phyloP scores from a whole-genome alignment of 2,329 filamentous ascomycete species.

The Didymella lethalis region DNA sequence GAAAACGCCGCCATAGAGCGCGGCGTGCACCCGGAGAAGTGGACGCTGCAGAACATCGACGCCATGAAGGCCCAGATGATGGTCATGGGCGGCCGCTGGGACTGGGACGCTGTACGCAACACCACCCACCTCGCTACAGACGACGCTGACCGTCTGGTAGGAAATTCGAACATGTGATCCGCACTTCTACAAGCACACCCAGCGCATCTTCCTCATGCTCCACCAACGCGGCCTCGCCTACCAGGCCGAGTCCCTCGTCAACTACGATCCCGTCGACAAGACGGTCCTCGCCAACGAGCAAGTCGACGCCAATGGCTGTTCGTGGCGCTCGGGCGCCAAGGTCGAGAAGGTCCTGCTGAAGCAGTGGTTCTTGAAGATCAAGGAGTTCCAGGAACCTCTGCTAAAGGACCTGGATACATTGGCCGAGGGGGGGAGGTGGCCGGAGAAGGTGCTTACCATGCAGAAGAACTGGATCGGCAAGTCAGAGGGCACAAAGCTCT shows the following conservation, averaged over 20 bases:
- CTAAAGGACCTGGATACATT: slow-evolving; percentile 75
- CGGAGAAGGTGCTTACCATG: slow-evolving; percentile 81
- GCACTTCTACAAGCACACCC: slow-evolving; percentile 87
- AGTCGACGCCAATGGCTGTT: slow-evolving; percentile 83
- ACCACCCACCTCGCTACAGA: no score
- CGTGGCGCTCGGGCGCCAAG: slow-evolving; percentile 86
- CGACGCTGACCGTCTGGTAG: slow-evolving; percentile 55
- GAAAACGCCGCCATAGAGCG: slow-evolving; percentile 90
- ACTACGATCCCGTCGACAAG: slow-evolving; percentile 88
- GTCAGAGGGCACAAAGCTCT: slow-evolving; percentile 75
- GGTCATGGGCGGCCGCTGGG: slow-evolving; percentile 81
- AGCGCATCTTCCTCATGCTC: slow-evolving; percentile 82
- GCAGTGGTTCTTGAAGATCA: slow-evolving; percentile 92
- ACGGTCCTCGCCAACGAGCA: slow-evolving; percentile 94
- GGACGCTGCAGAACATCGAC: slow-evolving; percentile 82
- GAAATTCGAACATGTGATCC: slow-evolving; percentile 86
- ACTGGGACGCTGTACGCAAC: slow-evolving; percentile 75
- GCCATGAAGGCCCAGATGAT: slow-evolving; percentile 85
- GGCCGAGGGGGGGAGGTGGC: slow-evolving; percentile 72
- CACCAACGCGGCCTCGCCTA: slow-evolving; percentile 79
- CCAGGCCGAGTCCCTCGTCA: slow-evolving; percentile 82
- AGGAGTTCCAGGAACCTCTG: slow-evolving; percentile 75
- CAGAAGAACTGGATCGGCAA: slow-evolving; percentile 90
- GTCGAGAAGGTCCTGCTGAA: slow-evolving; percentile 81
- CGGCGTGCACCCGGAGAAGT: slow-evolving; percentile 76